Percentiles rank a stretch among this genome's conserved stretches.
Conservation (phyloP, 2,329 filamentous ascomycete genomes). For the Calonectria multiphialidica region DNA sequence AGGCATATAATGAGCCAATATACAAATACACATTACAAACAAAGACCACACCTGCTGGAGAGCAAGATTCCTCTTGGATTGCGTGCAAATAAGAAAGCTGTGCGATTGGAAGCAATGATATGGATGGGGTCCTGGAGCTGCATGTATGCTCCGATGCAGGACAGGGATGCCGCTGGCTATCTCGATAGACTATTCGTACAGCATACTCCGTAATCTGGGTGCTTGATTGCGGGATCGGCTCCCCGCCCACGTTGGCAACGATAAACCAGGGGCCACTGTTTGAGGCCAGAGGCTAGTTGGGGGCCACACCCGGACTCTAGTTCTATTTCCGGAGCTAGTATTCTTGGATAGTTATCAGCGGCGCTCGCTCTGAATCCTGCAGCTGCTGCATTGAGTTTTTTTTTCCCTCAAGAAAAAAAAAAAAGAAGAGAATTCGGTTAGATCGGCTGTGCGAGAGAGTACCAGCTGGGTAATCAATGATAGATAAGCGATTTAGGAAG, state of each 20-base stretch:
- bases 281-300: not conserved
- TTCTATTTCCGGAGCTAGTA: not conserved
- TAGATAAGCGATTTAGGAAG: not conserved
- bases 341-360: not conserved
- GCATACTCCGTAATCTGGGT: not conserved
- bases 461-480: not conserved
- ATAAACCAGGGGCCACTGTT: not conserved
- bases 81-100: not conserved
- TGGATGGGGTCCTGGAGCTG: not conserved
- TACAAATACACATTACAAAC: not conserved
- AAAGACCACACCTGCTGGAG: not conserved
- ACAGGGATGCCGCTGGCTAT: not conserved
- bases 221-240: not conserved
- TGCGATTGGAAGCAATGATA: not conserved
- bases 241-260: not conserved
- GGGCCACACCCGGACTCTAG: not conserved
- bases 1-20: not conserved
- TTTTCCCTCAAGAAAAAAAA: not conserved
- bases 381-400: not conserved
- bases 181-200: not conserved
- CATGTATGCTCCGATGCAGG: not conserved
- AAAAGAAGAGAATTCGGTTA: not conserved
- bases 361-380: not conserved
- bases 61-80: not conserved
- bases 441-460: not conserved